Conservation (phyloP, 2,329 filamentous ascomycete genomes). For the Chrysosporium queenslandicum region DNA sequence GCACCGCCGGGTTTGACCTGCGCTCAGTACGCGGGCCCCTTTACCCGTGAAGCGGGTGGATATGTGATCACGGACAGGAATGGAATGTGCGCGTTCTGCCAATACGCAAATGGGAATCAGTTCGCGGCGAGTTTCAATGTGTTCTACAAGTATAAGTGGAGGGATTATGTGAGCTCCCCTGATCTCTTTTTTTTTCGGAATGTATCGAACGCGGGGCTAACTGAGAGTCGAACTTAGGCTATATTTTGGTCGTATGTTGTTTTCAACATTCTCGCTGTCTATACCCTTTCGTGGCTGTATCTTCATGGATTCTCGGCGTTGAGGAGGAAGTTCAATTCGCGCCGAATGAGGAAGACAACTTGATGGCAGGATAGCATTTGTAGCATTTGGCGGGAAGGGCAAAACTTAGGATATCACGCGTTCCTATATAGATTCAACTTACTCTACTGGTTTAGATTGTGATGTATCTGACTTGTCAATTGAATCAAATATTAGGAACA, state of each 20-base stretch:
- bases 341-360: neutral
- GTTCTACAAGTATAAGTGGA: constrained; percentile 52
- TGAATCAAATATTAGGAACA: too few species aligned
- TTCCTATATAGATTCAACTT: too few species aligned
- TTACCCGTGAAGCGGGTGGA: constrained; percentile 46
- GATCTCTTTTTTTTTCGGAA: too few species aligned
- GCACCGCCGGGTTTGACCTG: constrained; percentile 53
- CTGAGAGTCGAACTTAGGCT: constrained; percentile 28
- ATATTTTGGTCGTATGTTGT: constrained; percentile 54
- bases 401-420: too few species aligned
- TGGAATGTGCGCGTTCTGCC: constrained; percentile 55
- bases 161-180: constrained; percentile 44
- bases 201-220: too few species aligned
- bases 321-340: constrained; percentile 26
- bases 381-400: neutral
- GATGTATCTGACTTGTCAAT: too few species aligned
- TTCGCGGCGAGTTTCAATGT: constrained; percentile 53
- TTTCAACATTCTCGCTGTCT: constrained; percentile 53
- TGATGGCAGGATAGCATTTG: neutral
- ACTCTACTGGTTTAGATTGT: too few species aligned
- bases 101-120: constrained; percentile 51
- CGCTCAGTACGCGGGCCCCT: constrained; percentile 48
- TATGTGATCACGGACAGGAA: constrained; percentile 49
- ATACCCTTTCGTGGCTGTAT: constrained; percentile 47
- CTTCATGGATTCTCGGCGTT: constrained; percentile 31